A percentile compares a stretch with the other conserved stretches of the same genome.
Conservation (phyloP, 1,284 basidiomycete species). For the Lentinula novae-zelandiae region DNA sequence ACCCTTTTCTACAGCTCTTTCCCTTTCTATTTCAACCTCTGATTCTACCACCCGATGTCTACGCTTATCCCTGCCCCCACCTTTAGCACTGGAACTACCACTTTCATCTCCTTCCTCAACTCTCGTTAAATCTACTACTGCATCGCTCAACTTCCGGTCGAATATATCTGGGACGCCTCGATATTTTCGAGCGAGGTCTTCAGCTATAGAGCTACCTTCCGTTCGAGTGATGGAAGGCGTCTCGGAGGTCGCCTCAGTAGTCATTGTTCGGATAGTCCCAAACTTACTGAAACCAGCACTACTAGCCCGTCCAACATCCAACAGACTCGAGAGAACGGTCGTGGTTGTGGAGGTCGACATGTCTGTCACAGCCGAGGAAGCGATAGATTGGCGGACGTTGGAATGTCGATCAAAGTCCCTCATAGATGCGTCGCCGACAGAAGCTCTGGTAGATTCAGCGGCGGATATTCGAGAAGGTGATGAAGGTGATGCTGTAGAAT, state of each 20-base stretch:
- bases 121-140: conserved; percentile 55
- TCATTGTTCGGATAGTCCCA: conserved; percentile 75
- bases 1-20: conserved; percentile 16
- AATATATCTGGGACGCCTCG: conserved; percentile 25
- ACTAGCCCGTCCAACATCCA: conserved; percentile 46
- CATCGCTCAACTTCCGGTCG: conserved; percentile 63
- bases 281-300: conserved; percentile 52
- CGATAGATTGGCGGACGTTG: conserved; percentile 41
- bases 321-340: conserved; percentile 61
- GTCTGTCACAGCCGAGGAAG: conserved; percentile 43
- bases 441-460: conserved; percentile 28
- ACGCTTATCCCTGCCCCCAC: conserved; percentile 22
- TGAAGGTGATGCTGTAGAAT: conserved; percentile 16
- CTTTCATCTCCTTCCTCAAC: conserved; percentile 73
- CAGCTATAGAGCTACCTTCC: conserved; percentile 55
- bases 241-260: conserved; percentile 73
- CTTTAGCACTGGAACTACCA: conserved; percentile 42
- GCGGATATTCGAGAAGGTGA: conserved; percentile 24
- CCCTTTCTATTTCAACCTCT: conserved; percentile 21
- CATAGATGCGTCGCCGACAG: conserved; percentile 31
- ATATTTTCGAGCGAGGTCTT: conserved; percentile 43
- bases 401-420: conserved; percentile 28
- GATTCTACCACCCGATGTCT: conserved; percentile 11
- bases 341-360: conserved; percentile 51
- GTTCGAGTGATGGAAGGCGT: conserved; percentile 58